A percentile compares a stretch with the other conserved stretches of the same genome.
These are phyloP conservation scores for Nemania sp. DNA, from an alignment of 2,329 filamentous ascomycete genomes.

Conservation along the genomic window DNA sequence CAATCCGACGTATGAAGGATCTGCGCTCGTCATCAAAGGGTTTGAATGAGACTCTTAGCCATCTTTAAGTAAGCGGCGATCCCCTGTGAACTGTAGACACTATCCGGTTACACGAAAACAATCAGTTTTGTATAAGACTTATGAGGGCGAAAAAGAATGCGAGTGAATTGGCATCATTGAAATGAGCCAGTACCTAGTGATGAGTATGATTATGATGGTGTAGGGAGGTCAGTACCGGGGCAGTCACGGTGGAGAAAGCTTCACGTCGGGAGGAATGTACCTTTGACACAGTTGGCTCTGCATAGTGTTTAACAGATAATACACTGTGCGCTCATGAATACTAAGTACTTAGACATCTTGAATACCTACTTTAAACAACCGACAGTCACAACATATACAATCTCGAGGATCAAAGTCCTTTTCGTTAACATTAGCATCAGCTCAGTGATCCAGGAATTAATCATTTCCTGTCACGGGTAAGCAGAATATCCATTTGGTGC, in stretches of 20 bases:
- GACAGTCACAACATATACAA: no score
- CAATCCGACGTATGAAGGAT: conserved; percentile 14
- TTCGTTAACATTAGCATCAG: no score
- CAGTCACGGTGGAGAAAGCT: conserved; percentile 3
- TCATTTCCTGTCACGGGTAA: no score
- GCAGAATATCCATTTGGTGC: no score
- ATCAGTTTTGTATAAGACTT: background rate
- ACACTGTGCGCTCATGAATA: conserved; percentile 4
- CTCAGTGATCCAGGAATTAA: no score
- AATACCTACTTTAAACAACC: no score
- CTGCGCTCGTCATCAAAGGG: conserved; percentile 20
- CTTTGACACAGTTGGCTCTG: conserved; percentile 5
- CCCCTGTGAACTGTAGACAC: no score
- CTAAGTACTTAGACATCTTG: no score
- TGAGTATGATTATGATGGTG: background rate
- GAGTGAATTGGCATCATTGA: conserved; percentile 3
- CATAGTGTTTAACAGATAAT: background rate
- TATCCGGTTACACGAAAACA: no score
- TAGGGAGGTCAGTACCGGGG: no score
- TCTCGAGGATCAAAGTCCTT: no score
- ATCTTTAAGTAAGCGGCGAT: no score
- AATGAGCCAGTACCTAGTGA: background rate
- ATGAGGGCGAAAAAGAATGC: background rate
- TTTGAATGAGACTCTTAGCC: background rate
- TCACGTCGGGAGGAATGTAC: conserved; percentile 1